Base-by-base conservation (phyloP, 352 stramenopile species). In the Phytophthora crassamura region DNA sequence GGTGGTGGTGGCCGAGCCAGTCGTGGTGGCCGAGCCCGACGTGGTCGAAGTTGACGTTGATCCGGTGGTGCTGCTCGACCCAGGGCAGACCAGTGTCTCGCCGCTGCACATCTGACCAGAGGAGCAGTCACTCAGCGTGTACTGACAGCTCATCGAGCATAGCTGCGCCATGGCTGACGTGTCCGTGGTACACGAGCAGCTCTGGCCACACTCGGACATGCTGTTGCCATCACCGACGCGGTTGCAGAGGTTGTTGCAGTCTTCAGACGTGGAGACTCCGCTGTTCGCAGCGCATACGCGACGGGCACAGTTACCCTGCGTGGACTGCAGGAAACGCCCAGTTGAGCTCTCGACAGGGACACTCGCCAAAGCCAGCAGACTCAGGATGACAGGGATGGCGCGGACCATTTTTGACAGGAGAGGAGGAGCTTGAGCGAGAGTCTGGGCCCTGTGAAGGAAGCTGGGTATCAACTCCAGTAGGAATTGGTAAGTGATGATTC, bases 231-330 rank as follows among this genome's bases (percentile, higher is more conserved):
- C 39, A 7, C 57, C 57, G 7, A 72, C 57, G 45, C 64, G 64
- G 42, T 72, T 72, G 57, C 64, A 72, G 15, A 72, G 50, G n/a
- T 49, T 47, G 57, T 72, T 72, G 45, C 64, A 72, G 57, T 72
- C 64, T 56, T 67, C 50, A 12, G 64, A 67, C 7, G 64, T 56
- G n/a, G 57, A 55, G 7, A 12, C 57, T 22, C 64, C 64, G 11
- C 33, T 36, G 18, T 36, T 59, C 2, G 43, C 49, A 59, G 57
- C 53, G 42, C 64, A 67, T 7, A 72, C 33, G 5, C 64, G 64
- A 39, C 64, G 64, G 30, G 64, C 50, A 7, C 64, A 72, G 36
- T 67, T 67, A 42, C 64, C 64, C 25, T 72, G 64, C 10, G 64
- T 40, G 16, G 57, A 59, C 64, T 67, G 57, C 14, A 72, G 64